Evolutionary conservation across 1,139 yeast genomes (phyloP), one percentile per base, ranked within the genome.

Genomic region (Debaryomyces udenii): DNA sequence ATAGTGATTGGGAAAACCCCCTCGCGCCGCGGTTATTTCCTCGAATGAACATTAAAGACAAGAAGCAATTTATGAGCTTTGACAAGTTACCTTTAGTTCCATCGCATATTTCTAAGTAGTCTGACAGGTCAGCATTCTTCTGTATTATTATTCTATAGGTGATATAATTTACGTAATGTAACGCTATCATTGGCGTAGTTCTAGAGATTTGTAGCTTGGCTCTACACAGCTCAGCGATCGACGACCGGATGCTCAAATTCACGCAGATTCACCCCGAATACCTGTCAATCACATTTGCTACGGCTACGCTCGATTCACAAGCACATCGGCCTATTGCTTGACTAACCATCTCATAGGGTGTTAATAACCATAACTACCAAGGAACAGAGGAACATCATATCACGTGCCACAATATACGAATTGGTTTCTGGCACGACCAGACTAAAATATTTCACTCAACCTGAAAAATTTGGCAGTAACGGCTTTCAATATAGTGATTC

Each of bases 1-100:
- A 43, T 15, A 41, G 38, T 30, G 46, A 42, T 18, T 35, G 32
- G 18, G 33, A 11, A 9, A 57, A 59, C 34, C 59, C 59, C 6
- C 43, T 57, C 9, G 67, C 51, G 1, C 75, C 74, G 0, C 74
- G 71, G 1, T 55, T 70, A 7, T 70, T 70, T 44, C 76, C 76
- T 2, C 47, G 49, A 14, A 65, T 70, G 71, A 52, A 64, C 24
- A 44, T 63, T 13, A 45, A 48, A 32, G 62, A 57, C 42, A 50
- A 45, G n/a, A 43, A 41, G 9, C 52, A 53, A 47, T 64, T 65
- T 43, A 51, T 57, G 56, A 50, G 43, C 24, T 55, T 62, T 37
- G 62, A 62, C 29, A 45, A 45, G 26, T 50, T 70, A 24, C 73
- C 74, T 1, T 49, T 66, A 31, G 57, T 56, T 37, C 74, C 73